phyloP scores from a whole-genome alignment of 2,329 filamentous ascomycete genomes.

The Aspergillus carbonarius region DNA sequence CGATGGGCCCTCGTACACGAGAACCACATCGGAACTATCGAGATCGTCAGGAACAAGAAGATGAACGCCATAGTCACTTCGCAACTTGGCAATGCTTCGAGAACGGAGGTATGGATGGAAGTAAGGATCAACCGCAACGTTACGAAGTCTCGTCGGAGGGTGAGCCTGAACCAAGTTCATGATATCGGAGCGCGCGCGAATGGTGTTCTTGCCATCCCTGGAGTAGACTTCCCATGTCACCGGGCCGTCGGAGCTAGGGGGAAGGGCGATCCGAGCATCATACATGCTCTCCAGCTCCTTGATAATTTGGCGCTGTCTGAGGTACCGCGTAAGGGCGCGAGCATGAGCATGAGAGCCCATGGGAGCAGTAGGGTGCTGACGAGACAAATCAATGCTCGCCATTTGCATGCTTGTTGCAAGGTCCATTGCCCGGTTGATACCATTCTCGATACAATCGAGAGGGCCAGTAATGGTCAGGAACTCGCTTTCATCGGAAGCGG shows the following conservation, averaged over 20 bases:
- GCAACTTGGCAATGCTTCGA: constrained; percentile 39
- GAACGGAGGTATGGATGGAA: constrained; percentile 49
- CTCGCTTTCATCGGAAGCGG: constrained; percentile 74
- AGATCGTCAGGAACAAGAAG: constrained; percentile 49
- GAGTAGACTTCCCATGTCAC: constrained; percentile 87
- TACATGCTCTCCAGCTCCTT: constrained; percentile 77
- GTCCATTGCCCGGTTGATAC: constrained; percentile 81
- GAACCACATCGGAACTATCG: constrained; percentile 45
- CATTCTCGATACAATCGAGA: constrained; percentile 68
- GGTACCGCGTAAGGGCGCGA: constrained; percentile 81
- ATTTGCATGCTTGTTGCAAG: constrained; percentile 84
- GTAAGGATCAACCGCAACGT: constrained; percentile 50
- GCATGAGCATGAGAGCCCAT: constrained; percentile 75
- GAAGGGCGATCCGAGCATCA: constrained; percentile 83
- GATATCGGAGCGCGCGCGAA: constrained; percentile 51
- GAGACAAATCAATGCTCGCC: constrained; percentile 77
- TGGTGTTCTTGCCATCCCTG: constrained; percentile 74
- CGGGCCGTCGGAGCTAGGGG: constrained; percentile 63
- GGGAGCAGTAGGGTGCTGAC: constrained; percentile 72
- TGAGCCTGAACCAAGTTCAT: constrained; percentile 51
- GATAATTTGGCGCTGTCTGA: constrained; percentile 78
- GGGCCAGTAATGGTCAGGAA: constrained; percentile 83
- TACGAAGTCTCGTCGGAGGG: constrained; percentile 45
- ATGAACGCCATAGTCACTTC: constrained; percentile 47
- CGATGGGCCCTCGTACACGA: constrained; percentile 51